A percentile compares a stretch with the other conserved stretches of the same genome.
These are phyloP conservation scores for Protomyces arabidopsidicola DNA, from an alignment of 1,139 yeast genomes.

Conservation along the genomic window DNA sequence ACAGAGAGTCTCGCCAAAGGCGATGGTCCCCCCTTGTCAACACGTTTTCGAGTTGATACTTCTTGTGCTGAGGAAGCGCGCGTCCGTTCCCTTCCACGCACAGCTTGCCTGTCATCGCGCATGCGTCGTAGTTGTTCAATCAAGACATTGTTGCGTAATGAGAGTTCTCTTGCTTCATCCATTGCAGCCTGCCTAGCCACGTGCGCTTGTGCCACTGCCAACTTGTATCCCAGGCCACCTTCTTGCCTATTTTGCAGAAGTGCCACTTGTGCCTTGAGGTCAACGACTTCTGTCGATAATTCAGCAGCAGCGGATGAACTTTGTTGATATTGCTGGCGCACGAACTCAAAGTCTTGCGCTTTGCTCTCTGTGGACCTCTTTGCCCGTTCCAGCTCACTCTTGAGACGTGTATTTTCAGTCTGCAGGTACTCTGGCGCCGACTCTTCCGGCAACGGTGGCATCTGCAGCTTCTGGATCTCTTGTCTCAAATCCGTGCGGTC, in stretches of 20 bases:
- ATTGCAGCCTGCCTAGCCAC: not conserved
- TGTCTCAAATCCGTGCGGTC: conserved; percentile 7
- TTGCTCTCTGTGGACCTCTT: conserved; percentile 3
- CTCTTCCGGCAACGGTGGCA: conserved; percentile 24
- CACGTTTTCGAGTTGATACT: conserved; percentile 11
- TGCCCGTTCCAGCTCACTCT: conserved; percentile 15
- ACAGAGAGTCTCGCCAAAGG: conserved; percentile 8
- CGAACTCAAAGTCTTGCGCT: conserved; percentile 23
- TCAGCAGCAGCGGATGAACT: conserved; percentile 21
- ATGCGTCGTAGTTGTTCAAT: conserved; percentile 20
- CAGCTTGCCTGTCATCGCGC: conserved; percentile 8
- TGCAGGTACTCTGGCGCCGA: conserved; percentile 10
- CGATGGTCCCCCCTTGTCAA: conserved; percentile 17
- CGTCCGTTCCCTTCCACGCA: conserved; percentile 11
- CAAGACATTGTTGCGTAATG: conserved; percentile 16
- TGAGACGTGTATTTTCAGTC: conserved; percentile 11
- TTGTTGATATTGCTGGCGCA: conserved; percentile 25
- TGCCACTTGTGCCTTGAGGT: not conserved
- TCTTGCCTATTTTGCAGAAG: not conserved
- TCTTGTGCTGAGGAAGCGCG: conserved; percentile 21
- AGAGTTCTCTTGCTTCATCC: conserved; percentile 11
- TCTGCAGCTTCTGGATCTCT: conserved; percentile 9
- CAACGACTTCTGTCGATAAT: conserved; percentile 4
- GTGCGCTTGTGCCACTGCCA: conserved; percentile 1
- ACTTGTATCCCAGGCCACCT: conserved; percentile 13